Evolutionary conservation across 352 stramenopile species (phyloP).

Genomic region (Phytophthora rubi): DNA sequence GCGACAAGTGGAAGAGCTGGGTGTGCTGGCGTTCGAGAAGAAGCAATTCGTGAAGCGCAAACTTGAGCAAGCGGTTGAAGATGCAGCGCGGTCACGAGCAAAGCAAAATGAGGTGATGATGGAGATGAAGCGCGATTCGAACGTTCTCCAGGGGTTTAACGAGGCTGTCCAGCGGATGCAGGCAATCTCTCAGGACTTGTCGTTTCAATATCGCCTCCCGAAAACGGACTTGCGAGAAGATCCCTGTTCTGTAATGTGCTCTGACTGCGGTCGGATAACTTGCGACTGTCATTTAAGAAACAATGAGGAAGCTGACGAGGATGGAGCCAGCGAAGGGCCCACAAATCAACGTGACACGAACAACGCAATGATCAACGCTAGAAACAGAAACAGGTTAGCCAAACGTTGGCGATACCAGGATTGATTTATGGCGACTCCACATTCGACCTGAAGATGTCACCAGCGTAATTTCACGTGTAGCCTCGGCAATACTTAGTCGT

Average conservation of each 20-base stretch:
- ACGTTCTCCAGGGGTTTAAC: slow-evolving; percentile 56
- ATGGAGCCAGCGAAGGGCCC: neutral
- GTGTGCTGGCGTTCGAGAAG: slow-evolving; percentile 61
- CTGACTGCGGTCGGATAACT: slow-evolving; percentile 54
- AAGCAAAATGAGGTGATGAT: slow-evolving; percentile 51
- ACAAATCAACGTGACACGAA: slow-evolving; percentile 18
- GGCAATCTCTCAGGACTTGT: slow-evolving; percentile 58
- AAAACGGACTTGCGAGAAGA: slow-evolving; percentile 68
- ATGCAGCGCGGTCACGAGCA: slow-evolving; percentile 43
- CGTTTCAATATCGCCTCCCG: slow-evolving; percentile 63
- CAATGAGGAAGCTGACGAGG: slow-evolving; percentile 9
- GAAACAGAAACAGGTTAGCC: slow-evolving; percentile 36
- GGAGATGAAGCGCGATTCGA: slow-evolving; percentile 51
- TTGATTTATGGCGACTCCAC: slow-evolving; percentile 21
- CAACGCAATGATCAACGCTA: slow-evolving; percentile 27
- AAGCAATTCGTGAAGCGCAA: slow-evolving; percentile 58
- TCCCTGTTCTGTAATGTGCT: slow-evolving; percentile 48
- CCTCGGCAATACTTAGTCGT: slow-evolving; percentile 56
- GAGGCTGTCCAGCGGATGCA: slow-evolving; percentile 56
- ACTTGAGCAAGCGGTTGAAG: slow-evolving; percentile 53
- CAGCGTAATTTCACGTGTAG: slow-evolving; percentile 17
- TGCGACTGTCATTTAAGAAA: slow-evolving; percentile 53
- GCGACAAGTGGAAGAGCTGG: slow-evolving; percentile 55
- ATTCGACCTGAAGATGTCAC: slow-evolving; percentile 27
- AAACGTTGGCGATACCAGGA: slow-evolving; percentile 48